These are phyloP conservation scores for Blastocystis sp. DNA, from an alignment of 352 stramenopile species.

Conservation along the genomic window DNA sequence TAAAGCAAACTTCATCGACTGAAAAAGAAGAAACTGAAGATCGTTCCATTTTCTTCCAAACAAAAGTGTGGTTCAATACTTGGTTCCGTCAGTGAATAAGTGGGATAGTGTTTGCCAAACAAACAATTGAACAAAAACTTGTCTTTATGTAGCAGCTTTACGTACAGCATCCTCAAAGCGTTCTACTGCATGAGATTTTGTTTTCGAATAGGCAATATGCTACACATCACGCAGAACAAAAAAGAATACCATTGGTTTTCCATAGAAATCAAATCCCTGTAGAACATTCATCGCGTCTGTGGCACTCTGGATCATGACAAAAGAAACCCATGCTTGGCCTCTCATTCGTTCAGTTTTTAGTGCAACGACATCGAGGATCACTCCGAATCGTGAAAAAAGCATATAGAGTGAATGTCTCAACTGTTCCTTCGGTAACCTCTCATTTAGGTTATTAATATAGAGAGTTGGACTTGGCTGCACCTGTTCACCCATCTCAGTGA, in stretches of 20 bases:
- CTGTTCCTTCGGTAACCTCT: conserved; percentile 50
- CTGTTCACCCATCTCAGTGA: neutral
- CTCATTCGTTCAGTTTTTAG: conserved; percentile 45
- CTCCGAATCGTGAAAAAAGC: conserved; percentile 50
- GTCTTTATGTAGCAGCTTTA: neutral
- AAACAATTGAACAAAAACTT: neutral
- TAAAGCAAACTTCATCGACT: conserved; percentile 20
- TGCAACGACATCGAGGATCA: conserved; percentile 38
- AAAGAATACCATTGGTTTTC: conserved; percentile 35
- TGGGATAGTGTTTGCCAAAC: neutral
- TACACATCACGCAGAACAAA: neutral
- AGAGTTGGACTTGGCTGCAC: conserved; percentile 13
- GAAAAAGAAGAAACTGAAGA: neutral
- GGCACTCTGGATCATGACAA: conserved; percentile 1
- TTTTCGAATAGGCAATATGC: conserved; percentile 18
- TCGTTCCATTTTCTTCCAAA: neutral
- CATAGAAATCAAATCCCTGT: conserved; percentile 51
- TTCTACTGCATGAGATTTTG: conserved; percentile 48
- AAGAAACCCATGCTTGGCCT: conserved; percentile 48
- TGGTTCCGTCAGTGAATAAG: too few relatives aligned
- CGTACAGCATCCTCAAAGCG: conserved; percentile 40
- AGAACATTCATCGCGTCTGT: conserved; percentile 44
- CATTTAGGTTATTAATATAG: conserved; percentile 56
- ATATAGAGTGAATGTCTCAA: conserved; percentile 40
- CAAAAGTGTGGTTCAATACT: too few relatives aligned